Base-by-base conservation (phyloP, 2,329 filamentous ascomycete genomes). In the Exserohilum rostratum region DNA sequence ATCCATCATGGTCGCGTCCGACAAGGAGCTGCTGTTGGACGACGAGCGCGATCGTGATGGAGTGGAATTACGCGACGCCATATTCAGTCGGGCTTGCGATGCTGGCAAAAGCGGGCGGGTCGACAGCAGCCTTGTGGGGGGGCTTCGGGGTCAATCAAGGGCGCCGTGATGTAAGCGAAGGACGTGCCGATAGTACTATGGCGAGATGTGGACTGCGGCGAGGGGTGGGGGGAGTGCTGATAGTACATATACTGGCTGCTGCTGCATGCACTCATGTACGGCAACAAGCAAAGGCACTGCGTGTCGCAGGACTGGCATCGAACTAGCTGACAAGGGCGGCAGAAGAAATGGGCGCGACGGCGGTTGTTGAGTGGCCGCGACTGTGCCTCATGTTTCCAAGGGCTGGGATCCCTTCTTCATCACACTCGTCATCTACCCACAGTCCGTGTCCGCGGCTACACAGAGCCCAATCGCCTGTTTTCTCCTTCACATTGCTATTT, bases 1-100 rank as follows among this genome's bases (percentile, higher is more conserved):
- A 53, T 73, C 67, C 50, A 67, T 68, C 70, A 73, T 74, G 50
- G 68, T 69, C 13, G 67, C 69, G 52, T 73, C 68, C 12, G 69
- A 71, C 17, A 67, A 67, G 52, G 49, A 60, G 58, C 64, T 69
- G 60, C 65, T 70, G 39, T 52, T 58, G 7, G 67, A 66, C 17
- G 70, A 67, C 10, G 71, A 72, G 46, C 66, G 69, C 13, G 71
- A 69, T 39, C 60, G 60, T 33, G 66, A 70, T 22, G 69, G 67
- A 3, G 67, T 71, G 2, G 66, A 70, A 22, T 61, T 62, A 35
- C 55, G 68, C 5, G 70, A 71, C 39, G 68, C 61, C 70, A 72
- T 73, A 29, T 45, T 18, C 37, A n/a, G n/a, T 27, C 35, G 27
- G 6, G 39, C 33, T n/a, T n/a, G 42, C 49, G 55, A 40, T 17